Evolutionary conservation across 306 rosid species (phyloP), one percentile per base, ranked within the genome.

Genomic region (Elaeagnus macrophylla): DNA sequence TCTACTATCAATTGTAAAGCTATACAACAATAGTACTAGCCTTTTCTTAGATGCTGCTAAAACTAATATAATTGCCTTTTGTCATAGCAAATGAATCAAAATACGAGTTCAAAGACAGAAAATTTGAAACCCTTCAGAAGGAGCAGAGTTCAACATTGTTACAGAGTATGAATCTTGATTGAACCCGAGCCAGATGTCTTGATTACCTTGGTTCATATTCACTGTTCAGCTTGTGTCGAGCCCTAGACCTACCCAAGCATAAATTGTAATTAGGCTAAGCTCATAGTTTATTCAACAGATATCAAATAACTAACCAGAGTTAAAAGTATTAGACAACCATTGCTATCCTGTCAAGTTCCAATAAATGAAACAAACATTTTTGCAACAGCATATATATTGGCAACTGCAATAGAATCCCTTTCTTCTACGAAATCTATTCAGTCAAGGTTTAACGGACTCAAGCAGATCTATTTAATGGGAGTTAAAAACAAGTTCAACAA

Each of bases 201-300:
- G 57, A 52, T 49, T 49, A 36, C 16, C 60, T 69, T 2, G 64
- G 68, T 44, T 69, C 52, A 17, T 48, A 36, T 15, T 13, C 57
- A 8, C 42, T 51, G 46, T 39, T 70, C 75, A 71, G 75, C 75
- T 71, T 37, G 70, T 51, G 44, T 71, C 70, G 16, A 64, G 56
- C 41, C 67, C 67, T 51, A 61, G 59, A 14, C 75, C 75, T 71
- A 58, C 20, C 65, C 75, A 64, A 70, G 56, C 57, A 70, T 32
- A 71, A 64, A 46, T 44, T 53, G 63, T 17, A 32, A 71, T 71
- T 53, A 71, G 75, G 42, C 60, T 12, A 12, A 50, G 64, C 43
- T 64, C 48, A 38, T 14, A 60, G 56, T 47, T 38, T 50, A 6
- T 47, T 36, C 16, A 59, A 49, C 48, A 50, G 49, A 61, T 14